These are phyloP conservation scores for Verbena officinalis DNA, from an alignment of 257 asterid genomes.

Conservation along the genomic window DNA sequence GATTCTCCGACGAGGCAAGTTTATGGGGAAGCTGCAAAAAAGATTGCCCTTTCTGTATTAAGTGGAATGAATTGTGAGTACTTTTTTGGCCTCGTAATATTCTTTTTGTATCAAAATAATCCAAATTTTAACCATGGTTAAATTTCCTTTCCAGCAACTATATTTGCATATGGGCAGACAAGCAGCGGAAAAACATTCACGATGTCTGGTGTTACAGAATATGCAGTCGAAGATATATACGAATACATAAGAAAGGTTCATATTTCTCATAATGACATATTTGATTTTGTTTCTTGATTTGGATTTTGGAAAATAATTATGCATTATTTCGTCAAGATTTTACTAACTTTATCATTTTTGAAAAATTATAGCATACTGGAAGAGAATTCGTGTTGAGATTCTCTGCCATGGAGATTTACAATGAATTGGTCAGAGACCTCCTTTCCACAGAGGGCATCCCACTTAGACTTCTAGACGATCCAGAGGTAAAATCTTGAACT, in stretches of 20 bases:
- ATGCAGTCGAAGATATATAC: conserved; percentile 46
- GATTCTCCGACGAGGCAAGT: conserved; percentile 69
- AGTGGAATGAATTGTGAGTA: conserved; percentile 87
- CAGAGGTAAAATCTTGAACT: conserved; percentile 55
- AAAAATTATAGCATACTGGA: conserved; percentile 38
- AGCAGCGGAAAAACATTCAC: conserved; percentile 68
- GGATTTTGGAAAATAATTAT: too few species aligned
- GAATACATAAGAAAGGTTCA: conserved; percentile 47
- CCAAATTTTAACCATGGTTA: conserved; percentile 1
- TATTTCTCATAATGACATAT: too few species aligned
- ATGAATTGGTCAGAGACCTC: conserved; percentile 88
- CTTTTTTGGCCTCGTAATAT: neutral
- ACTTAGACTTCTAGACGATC: conserved; percentile 93
- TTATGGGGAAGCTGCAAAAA: conserved; percentile 86
- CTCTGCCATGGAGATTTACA: conserved; percentile 97
- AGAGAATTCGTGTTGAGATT: conserved; percentile 67
- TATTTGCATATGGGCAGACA: conserved; percentile 67
- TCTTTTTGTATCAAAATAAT: neutral
- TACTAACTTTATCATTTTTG: too few species aligned
- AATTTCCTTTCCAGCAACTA: conserved; percentile 57
- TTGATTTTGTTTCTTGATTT: too few species aligned
- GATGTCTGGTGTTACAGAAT: conserved; percentile 55
- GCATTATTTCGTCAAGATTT: too few species aligned
- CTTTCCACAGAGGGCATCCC: conserved; percentile 58
- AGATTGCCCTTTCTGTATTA: conserved; percentile 74